Base-by-base conservation (phyloP, 78 protist genomes). In the Dictyostelium purpureum region DNA sequence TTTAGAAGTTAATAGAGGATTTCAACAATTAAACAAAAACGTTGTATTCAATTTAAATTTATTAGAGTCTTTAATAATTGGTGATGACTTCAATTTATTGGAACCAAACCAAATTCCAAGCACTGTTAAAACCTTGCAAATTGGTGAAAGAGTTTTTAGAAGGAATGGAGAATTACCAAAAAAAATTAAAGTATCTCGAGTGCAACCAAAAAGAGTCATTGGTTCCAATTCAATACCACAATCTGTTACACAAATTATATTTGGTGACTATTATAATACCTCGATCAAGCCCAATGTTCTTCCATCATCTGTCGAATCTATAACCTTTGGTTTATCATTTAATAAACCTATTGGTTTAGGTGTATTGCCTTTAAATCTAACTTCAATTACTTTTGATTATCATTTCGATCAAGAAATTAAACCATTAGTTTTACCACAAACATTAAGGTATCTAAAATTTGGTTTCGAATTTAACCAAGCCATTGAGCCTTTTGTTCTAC, bases 21-120 rank as follows among this genome's bases (percentile, higher is more conserved):
- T 57, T 26, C 66, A 57, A 57, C 66, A 57, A 26, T 57, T n/a
- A n/a, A n/a, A n/a, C n/a, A n/a, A n/a, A n/a, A n/a, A n/a, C 66
- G 19, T 26, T 57, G 21, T 57, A 57, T 9, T 35, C 66, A 21
- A 35, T 28, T 10, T 35, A 57, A 57, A 12, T 57, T 11, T 35
- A 28, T 26, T 35, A 57, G 21, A 35, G 66, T 57, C 11, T 57
- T 10, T 26, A 28, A 26, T 57, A 28, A 26, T 26, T 57, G 2
- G 11, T 57, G 11, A 11, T 57, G 66, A 35, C 21, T 57, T 4
- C 7, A 0, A 26, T 11, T 24, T 57, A 57, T 26, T 28, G 66
- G 66, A 28, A 57, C 66, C 66, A 0, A 57, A 57, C 26, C 26
- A 28, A 57, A 57, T 57, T 26, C 66, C 66, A 11, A 35, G 11